Percentiles rank a stretch among this genome's conserved stretches.
Conservation (phyloP, 768 basidiomycete species). For the Rhodosporidiobolus odoratus region DNA sequence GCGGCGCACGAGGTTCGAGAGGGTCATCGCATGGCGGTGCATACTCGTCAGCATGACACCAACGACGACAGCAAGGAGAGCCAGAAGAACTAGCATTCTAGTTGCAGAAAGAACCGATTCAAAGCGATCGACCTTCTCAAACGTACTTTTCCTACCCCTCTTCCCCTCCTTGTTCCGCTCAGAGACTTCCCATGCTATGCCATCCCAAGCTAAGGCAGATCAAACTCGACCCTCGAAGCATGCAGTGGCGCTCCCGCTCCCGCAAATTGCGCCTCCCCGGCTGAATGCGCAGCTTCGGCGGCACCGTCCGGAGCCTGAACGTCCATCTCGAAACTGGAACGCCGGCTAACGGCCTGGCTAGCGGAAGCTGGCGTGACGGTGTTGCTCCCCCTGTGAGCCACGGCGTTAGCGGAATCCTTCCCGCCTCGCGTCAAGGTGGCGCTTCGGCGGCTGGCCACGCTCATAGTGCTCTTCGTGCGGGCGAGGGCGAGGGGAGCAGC, state of each 20-base stretch:
- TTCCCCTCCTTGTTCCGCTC: neutral
- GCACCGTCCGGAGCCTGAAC: neutral
- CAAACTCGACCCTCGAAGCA: conserved; percentile 12
- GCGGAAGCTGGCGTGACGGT: neutral
- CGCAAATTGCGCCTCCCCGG: neutral
- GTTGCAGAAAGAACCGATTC: too few relatives aligned
- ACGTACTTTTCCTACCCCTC: too few relatives aligned
- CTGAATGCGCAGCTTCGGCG: neutral
- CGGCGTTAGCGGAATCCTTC: neutral
- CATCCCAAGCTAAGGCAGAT: neutral
- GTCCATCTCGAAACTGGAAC: neutral
- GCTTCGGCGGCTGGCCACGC: conserved; percentile 1
- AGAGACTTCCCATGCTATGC: neutral
- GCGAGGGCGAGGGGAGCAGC: conserved; percentile 26
- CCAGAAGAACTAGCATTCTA: too few relatives aligned
- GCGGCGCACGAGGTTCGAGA: too few relatives aligned
- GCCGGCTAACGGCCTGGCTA: conserved; percentile 1
- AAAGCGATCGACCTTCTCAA: too few relatives aligned
- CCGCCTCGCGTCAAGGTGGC: neutral
- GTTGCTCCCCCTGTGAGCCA: neutral
- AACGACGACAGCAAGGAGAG: too few relatives aligned
- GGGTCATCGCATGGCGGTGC: too few relatives aligned
- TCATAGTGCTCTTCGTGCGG: conserved; percentile 16
- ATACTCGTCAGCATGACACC: too few relatives aligned
- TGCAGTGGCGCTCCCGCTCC: neutral